A percentile compares a stretch with the other conserved stretches of the same genome.
Evolutionary conservation across 306 rosid genomes (phyloP).

Genomic region (Casuarina glauca): DNA sequence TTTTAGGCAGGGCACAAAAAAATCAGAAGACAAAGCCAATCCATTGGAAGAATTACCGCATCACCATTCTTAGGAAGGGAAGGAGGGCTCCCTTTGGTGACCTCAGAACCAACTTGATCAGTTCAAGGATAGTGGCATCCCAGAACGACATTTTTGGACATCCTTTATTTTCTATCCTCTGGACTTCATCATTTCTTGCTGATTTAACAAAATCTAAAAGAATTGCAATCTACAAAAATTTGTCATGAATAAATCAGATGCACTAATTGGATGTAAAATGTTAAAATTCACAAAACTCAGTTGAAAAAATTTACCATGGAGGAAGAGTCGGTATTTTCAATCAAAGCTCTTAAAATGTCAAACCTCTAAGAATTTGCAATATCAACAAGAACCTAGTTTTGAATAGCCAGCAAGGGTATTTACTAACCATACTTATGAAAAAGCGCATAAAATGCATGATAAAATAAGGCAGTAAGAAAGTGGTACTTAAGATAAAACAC

Average conservation of each 20-base stretch:
- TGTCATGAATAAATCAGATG: constrained; percentile 31
- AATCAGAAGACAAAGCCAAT: constrained; percentile 17
- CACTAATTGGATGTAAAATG: constrained; percentile 12
- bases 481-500: background rate
- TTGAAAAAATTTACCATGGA: constrained; percentile 68
- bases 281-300: constrained; percentile 11
- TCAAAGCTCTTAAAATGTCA: constrained; percentile 66
- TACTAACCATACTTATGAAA: constrained; percentile 13
- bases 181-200: constrained; percentile 27
- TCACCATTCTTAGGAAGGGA: constrained; percentile 79
- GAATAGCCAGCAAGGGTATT: constrained; percentile 25
- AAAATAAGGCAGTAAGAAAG: background rate
- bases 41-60: constrained; percentile 50
- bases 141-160: constrained; percentile 40
- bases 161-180: constrained; percentile 20
- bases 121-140: constrained; percentile 61
- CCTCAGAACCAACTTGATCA: constrained; percentile 67
- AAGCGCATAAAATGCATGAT: constrained; percentile 6
- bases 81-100: constrained; percentile 90
- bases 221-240: constrained; percentile 62
- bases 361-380: constrained; percentile 66
- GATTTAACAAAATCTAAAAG: constrained; percentile 61
- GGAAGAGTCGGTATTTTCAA: constrained; percentile 67
- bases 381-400: constrained; percentile 67
- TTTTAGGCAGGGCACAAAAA: constrained; percentile 11